phyloP scores from a whole-genome alignment of 768 basidiomycete genomes.

The Chalciporus sphaerocephalus region DNA sequence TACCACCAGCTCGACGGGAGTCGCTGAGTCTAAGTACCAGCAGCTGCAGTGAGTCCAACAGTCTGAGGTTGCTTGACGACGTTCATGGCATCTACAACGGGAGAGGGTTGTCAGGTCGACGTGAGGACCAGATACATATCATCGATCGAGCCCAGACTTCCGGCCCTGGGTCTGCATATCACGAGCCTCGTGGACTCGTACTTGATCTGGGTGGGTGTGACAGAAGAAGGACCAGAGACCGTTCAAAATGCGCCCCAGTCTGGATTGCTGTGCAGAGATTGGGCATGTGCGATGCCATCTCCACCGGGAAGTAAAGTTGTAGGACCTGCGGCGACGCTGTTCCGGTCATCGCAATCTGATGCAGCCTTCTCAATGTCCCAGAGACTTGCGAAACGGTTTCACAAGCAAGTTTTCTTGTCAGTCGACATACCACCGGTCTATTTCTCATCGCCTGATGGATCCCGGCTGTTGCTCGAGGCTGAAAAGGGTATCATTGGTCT shows the following conservation, averaged over 20 bases:
- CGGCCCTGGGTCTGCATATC: conserved; percentile 61
- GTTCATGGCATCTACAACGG: conserved; percentile 4
- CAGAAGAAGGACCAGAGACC: conserved; percentile 42
- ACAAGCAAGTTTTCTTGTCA: conserved; percentile 68
- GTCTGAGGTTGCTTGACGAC: not conserved
- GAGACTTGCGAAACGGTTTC: conserved; percentile 64
- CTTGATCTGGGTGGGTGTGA: conserved; percentile 80
- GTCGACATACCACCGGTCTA: conserved; percentile 48
- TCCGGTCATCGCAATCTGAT: conserved; percentile 59
- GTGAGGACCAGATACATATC: conserved; percentile 49
- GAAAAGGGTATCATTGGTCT: conserved; percentile 57
- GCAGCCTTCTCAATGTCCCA: conserved; percentile 70
- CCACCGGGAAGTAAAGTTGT: conserved; percentile 14
- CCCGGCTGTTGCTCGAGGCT: conserved; percentile 46
- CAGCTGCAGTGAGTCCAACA: not conserved
- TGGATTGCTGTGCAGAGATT: conserved; percentile 66
- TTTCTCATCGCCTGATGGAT: conserved; percentile 44
- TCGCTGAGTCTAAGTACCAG: no score
- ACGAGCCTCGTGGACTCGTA: conserved; percentile 67
- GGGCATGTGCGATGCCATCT: conserved; percentile 81
- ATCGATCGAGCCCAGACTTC: conserved; percentile 47
- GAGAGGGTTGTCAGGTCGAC: conserved; percentile 26
- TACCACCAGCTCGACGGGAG: not conserved
- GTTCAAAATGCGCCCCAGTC: conserved; percentile 45
- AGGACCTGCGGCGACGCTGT: conserved; percentile 55